Conservation (phyloP, 176 grass and related monocot species). For the Aegilops longissima region DNA sequence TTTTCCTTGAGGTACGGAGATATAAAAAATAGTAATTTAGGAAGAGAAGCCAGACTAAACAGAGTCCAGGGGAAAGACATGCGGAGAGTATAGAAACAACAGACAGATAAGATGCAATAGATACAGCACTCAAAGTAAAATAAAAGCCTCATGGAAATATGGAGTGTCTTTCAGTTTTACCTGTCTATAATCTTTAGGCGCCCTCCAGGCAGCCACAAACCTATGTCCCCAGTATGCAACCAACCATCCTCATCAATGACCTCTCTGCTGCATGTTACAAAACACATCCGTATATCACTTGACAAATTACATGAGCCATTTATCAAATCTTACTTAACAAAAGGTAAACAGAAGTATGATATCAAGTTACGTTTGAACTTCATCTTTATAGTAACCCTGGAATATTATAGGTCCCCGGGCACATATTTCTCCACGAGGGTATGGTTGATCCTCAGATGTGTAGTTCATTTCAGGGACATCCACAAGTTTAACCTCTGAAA, state of each 20-base stretch:
- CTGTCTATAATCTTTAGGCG: conserved; percentile 95
- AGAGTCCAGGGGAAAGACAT: background rate
- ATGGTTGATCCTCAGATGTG: conserved; percentile 83
- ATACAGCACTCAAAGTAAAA: background rate
- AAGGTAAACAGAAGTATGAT: background rate
- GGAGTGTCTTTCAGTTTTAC: conserved; percentile 36
- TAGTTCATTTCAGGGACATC: conserved; percentile 99
- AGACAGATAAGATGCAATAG: background rate
- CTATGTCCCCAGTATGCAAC: conserved; percentile 98
- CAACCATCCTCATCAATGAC: conserved; percentile 89
- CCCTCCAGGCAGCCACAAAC: conserved; percentile 91
- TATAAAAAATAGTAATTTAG: conserved; percentile 22
- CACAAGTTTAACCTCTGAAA: conserved; percentile 92
- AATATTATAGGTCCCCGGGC: conserved; percentile 80
- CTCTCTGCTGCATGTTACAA: conserved; percentile 57
- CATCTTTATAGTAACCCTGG: conserved; percentile 84
- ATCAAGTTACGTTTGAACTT: conserved; percentile 74
- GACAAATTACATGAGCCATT: conserved; percentile 27
- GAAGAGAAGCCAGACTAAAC: conserved; percentile 17
- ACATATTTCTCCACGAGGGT: conserved; percentile 98
- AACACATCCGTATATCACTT: conserved; percentile 16
- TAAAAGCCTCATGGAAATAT: background rate
- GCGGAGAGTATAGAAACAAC: background rate
- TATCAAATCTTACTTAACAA: conserved; percentile 10
- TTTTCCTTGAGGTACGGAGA: conserved; percentile 66